phyloP scores from a whole-genome alignment of 2,329 filamentous ascomycete genomes.

The Trichoderma lentiforme region DNA sequence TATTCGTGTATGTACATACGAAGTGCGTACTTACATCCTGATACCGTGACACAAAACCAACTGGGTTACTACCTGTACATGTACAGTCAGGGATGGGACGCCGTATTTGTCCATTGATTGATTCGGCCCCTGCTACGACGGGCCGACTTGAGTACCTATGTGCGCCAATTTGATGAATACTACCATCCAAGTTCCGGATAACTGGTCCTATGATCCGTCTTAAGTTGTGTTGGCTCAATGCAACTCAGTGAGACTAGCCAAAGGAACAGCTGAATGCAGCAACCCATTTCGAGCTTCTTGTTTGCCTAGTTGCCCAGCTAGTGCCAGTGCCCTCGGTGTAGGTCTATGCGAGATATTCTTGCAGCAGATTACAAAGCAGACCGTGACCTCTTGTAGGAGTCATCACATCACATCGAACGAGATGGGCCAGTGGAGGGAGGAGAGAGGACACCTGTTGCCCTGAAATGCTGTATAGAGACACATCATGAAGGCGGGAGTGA shows the following conservation, averaged over 20 bases:
- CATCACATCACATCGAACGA: neutral
- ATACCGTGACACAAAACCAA: neutral
- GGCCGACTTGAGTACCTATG: neutral
- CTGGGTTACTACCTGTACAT: neutral
- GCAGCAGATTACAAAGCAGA: neutral
- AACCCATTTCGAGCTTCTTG: neutral
- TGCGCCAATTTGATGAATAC: neutral
- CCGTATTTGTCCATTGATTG: neutral
- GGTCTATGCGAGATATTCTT: neutral
- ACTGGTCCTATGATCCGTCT: neutral
- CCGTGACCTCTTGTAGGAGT: neutral
- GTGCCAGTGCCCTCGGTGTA: neutral
- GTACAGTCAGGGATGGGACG: neutral
- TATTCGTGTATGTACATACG: neutral
- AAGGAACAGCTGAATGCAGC: neutral
- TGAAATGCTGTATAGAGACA: neutral
- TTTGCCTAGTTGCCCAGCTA: neutral
- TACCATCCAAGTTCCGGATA: neutral
- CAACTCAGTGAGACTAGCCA: neutral
- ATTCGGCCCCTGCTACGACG: neutral
- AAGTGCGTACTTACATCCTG: neutral
- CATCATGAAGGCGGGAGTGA: neutral
- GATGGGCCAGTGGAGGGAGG: neutral
- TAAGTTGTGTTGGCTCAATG: neutral
- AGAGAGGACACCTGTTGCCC: neutral